Evolutionary conservation across 768 basidiomycete species (phyloP), one percentile per base, ranked within the genome.

Genomic region (Floccularia luteovirens): DNA sequence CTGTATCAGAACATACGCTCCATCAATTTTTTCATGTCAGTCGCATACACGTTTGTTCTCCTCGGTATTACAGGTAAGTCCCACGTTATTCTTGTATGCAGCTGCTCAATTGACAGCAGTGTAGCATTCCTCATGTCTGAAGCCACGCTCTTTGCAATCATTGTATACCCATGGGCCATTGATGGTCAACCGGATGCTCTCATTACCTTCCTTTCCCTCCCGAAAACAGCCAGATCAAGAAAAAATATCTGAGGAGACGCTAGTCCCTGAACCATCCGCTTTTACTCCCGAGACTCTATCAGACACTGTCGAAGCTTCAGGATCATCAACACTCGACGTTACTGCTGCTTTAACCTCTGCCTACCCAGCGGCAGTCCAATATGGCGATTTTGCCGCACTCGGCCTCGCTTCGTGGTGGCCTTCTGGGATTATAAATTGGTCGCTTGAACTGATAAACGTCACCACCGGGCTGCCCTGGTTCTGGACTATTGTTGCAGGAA

Each of bases 401-500:
- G 87, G 82, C 2, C 61, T 90, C 2, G 61, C 68, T 12, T 55
- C 65, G 13, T 85, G 77, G 75, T 64, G 72, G 34, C 87, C 86
- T 2, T 72, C 77, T 0, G 85, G 83, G 0, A 47, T 82, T 24
- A 62, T 78, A 14, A 68, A 73, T 31, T 77, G 73, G 71, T 62
- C 75, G 13, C 63, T 86, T 36, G 87, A 90, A 56, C 46, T 77
- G 35, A 57, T 88, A 39, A 77, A 90, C 46, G 79, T 89, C 37
- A 59, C 67, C 35, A 76, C 77, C 0, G 81, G 79, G 25, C 59
- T 90, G 43, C 81, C 84, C 0, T 92, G 90, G 89, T 86, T 86
- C 64, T 77, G 79, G 69, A 83, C 88, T 35, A 86, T 92, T 59
- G 60, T 90, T 31, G 64, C 61, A 3, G 77, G 79, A 21, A 76